Percentiles rank a stretch among this genome's conserved stretches.
Conservation (phyloP, 225 moss, liverwort and hornwort species). For the Pleurozium schreberi region DNA sequence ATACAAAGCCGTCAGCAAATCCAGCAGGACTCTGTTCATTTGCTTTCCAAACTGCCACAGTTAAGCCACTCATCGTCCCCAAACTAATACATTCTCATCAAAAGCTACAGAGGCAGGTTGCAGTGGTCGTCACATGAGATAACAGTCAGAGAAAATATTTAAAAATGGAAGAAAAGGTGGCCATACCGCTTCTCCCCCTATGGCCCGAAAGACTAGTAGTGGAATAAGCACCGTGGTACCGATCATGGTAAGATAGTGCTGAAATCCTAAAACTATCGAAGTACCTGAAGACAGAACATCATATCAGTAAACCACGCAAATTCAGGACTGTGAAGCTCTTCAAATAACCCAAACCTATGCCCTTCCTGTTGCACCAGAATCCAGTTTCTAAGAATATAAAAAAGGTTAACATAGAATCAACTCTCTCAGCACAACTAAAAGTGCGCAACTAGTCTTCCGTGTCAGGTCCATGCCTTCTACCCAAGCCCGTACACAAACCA, state of each 20-base stretch:
- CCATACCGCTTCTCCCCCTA: constrained; percentile 27
- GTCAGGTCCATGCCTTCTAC: neutral
- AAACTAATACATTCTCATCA: neutral
- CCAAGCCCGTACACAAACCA: neutral
- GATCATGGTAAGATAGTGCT: constrained; percentile 39
- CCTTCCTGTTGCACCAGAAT: neutral
- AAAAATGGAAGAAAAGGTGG: neutral
- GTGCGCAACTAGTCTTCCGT: neutral
- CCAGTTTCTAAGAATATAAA: neutral
- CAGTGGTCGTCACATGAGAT: neutral
- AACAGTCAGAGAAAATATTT: neutral
- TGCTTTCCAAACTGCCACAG: neutral
- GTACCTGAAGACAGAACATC: neutral
- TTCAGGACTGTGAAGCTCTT: neutral
- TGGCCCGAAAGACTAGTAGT: constrained; percentile 14
- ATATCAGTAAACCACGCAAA: neutral
- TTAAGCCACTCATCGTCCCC: neutral
- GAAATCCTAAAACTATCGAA: constrained; percentile 36
- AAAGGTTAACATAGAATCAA: neutral
- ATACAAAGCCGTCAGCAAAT: neutral
- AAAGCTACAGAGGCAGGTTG: neutral
- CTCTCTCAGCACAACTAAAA: neutral
- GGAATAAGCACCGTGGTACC: constrained; percentile 46
- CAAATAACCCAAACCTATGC: neutral
- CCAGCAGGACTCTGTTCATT: neutral